Percentiles rank a stretch among this genome's conserved stretches.
Evolutionary conservation across 2,329 filamentous ascomycete genomes (phyloP).

Genomic region (Parasarocladium wereldwijsianum): DNA sequence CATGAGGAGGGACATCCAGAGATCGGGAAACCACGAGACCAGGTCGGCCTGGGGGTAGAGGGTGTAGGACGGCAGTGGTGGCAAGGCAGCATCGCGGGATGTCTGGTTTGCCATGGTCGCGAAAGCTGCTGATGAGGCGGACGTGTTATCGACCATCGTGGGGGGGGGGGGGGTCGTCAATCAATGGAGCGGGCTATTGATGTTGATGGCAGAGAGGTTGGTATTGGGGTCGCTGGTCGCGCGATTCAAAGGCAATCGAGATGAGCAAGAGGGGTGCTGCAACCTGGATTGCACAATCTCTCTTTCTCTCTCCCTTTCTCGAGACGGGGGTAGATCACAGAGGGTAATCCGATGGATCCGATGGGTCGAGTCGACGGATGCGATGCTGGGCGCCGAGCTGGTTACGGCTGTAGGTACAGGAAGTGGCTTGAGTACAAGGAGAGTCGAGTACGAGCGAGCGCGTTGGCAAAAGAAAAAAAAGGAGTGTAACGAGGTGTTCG

Average conservation of each 20-base stretch:
- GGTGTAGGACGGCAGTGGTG: conserved; percentile 73
- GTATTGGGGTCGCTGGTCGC: neutral
- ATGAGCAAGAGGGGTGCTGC: too few species aligned
- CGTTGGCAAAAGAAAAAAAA: conserved; percentile 4
- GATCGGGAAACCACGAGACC: conserved; percentile 66
- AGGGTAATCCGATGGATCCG: too few species aligned
- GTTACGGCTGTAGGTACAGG: too few species aligned
- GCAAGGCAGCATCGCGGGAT: conserved; percentile 45
- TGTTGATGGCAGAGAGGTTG: neutral
- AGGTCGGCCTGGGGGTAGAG: conserved; percentile 56
- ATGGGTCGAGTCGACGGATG: too few species aligned
- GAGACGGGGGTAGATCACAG: too few species aligned
- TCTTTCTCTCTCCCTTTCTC: too few species aligned
- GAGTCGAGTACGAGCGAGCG: too few species aligned
- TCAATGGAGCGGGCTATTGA: neutral
- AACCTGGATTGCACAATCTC: too few species aligned
- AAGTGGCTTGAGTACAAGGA: too few species aligned
- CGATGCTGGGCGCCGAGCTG: too few species aligned
- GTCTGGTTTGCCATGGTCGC: conserved; percentile 36
- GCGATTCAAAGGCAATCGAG: conserved; percentile 1
- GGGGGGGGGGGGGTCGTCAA: neutral
- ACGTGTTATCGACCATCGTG: conserved; percentile 25
- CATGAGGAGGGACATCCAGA: conserved; percentile 58
- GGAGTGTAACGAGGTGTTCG: conserved; percentile 4
- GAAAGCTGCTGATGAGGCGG: conserved; percentile 13